Base-by-base conservation (phyloP, 1,139 yeast species). In the Pneumocystis jirovecii region DNA sequence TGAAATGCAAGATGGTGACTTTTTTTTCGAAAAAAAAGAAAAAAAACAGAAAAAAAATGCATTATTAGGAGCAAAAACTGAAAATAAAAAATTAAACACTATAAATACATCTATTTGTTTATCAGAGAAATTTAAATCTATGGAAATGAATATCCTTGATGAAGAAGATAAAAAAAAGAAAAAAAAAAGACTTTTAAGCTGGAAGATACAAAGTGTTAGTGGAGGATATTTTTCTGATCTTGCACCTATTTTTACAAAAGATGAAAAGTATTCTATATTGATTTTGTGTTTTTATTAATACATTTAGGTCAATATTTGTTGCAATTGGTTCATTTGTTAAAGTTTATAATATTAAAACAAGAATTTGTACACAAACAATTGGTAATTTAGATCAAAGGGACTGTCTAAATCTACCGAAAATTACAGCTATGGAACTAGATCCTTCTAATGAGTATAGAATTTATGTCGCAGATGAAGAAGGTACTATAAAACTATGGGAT, bases 371-470 rank as follows among this genome's bases (percentile, higher is more conserved):
- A 2, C 65, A 63, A 37, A 31, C 57, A 25, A 50, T 50, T 25
- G 57, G 57, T 34, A 31, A 60, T 31, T 34, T 65, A 44, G 35
- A 15, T 15, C 40, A 37, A 34, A 35, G 19, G n/a, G 60, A 61
- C n/a, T 25, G 19, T 8, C 17, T 39, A 21, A 1, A 60, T 60
- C 3, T 31, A 39, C 44, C 44, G 10, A 60, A 64, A 10, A 66
- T 66, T 57, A 64, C 64, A 4, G 29, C 63, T 5, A 44, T 65
- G 37, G 35, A 40, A 37, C 17, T 65, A 40, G 65, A 66, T 44
- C 67, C 67, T n/a, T 63, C 34, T 25, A 66, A 66, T 59, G 63
- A 62, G 31, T 64, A 60, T 45, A 62, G 66, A 5, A n/a, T 64
- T 57, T 45, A 61, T 25, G 42, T 60, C 8, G 61, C 63, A 40